These are phyloP conservation scores for Hymenoscyphus infarciens DNA, from an alignment of 2,329 filamentous ascomycete genomes.

Conservation along the genomic window DNA sequence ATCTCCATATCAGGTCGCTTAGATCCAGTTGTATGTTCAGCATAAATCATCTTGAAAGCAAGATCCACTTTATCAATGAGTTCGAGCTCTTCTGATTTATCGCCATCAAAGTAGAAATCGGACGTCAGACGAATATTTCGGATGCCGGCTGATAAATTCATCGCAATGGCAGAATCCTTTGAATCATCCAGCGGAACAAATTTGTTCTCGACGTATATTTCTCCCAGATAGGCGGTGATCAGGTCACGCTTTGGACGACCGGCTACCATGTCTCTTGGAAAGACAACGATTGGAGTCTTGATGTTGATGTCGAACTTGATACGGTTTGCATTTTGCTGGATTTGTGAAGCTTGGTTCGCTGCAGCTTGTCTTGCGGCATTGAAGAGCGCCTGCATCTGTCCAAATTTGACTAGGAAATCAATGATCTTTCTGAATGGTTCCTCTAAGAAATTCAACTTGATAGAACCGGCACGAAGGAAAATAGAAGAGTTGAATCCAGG, in stretches of 20 bases:
- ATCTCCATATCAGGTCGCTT: constrained; percentile 90
- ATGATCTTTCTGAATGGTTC: constrained; percentile 98
- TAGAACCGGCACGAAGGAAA: constrained; percentile 84
- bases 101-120: constrained; percentile 74
- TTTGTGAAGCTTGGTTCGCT: constrained; percentile 85
- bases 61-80: constrained; percentile 97
- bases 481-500: constrained; percentile 94
- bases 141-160: constrained; percentile 87
- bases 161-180: constrained; percentile 69
- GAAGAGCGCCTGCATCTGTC: constrained; percentile 98
- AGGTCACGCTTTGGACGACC: constrained; percentile 72
- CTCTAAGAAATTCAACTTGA: constrained; percentile 95
- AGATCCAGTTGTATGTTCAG: constrained; percentile 73
- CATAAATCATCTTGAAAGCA: constrained; percentile 86
- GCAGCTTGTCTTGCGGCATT: constrained; percentile 95
- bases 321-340: constrained; percentile 84
- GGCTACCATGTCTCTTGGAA: constrained; percentile 73
- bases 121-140: constrained; percentile 89
- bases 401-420: constrained; percentile 96
- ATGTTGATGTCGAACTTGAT: constrained; percentile 93
- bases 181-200: constrained; percentile 83
- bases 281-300: constrained; percentile 93
- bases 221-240: constrained; percentile 88
- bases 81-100: constrained; percentile 78
- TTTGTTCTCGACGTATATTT: constrained; percentile 94